These are phyloP conservation scores for Wakefieldia striispora DNA, from an alignment of 768 basidiomycete genomes.

Conservation along the genomic window DNA sequence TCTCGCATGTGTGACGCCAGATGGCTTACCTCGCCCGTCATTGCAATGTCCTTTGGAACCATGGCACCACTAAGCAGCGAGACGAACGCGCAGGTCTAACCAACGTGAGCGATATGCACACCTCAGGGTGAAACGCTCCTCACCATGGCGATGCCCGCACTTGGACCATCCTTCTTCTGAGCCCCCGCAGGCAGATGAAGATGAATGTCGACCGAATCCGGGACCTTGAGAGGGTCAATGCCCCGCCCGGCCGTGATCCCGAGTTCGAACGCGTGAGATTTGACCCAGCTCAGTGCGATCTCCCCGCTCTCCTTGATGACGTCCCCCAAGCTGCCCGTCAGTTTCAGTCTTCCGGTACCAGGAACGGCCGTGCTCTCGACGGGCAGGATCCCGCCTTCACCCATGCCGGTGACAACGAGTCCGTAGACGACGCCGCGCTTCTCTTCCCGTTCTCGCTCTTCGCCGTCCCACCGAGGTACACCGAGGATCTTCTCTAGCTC, in stretches of 20 bases:
- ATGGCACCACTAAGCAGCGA: conserved; percentile 77
- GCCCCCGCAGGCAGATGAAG: conserved; percentile 87
- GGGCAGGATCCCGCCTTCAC: conserved; percentile 80
- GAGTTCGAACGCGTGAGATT: conserved; percentile 76
- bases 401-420: conserved; percentile 84
- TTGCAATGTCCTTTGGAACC: conserved; percentile 71
- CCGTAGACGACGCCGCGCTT: conserved; percentile 79
- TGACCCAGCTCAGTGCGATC: conserved; percentile 90
- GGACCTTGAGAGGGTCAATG: conserved; percentile 74
- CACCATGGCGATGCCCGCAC: conserved; percentile 88
- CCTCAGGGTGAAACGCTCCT: conserved; percentile 7
- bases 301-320: conserved; percentile 93
- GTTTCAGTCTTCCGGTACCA: conserved; percentile 66
- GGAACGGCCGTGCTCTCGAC: conserved; percentile 83
- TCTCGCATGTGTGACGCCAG: not conserved
- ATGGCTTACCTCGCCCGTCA: conserved; percentile 79
- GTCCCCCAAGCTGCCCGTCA: conserved; percentile 85
- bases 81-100: conserved; percentile 78
- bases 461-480: conserved; percentile 73
- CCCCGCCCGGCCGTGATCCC: conserved; percentile 67
- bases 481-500: conserved; percentile 88
- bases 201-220: conserved; percentile 77
- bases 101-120: conserved; percentile 1
- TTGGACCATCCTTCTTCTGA: conserved; percentile 92
- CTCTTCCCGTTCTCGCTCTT: conserved; percentile 74